Percentiles rank a stretch among this genome's conserved stretches.
Evolutionary conservation across 2,329 filamentous ascomycete species (phyloP).

Genomic region (Trichoderma sp.): DNA sequence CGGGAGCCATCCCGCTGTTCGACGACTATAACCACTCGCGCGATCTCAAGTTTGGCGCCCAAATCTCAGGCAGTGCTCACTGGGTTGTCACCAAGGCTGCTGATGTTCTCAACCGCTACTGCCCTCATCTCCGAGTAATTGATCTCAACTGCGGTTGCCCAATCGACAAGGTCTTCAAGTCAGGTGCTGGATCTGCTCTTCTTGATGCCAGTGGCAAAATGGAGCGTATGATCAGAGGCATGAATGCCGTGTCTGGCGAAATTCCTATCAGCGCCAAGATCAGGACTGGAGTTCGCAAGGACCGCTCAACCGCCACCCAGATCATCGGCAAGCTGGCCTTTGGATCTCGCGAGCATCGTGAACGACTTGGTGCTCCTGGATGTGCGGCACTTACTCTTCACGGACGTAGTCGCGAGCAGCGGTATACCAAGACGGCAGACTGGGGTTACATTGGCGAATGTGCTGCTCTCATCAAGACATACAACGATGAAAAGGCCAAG

Average conservation of each 20-base stretch:
- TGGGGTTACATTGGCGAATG: slow-evolving; percentile 95
- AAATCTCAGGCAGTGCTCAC: slow-evolving; percentile 90
- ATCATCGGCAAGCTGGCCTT: slow-evolving; percentile 81
- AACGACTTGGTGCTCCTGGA: slow-evolving; percentile 72
- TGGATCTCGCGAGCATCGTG: slow-evolving; percentile 71
- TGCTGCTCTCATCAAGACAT: slow-evolving; percentile 76
- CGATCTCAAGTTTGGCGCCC: slow-evolving; percentile 86
- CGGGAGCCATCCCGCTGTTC: slow-evolving; percentile 56
- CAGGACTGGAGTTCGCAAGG: slow-evolving; percentile 83
- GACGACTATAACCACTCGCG: slow-evolving; percentile 77
- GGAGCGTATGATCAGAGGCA: slow-evolving; percentile 92
- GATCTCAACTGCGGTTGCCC: slow-evolving; percentile 98
- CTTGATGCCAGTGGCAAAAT: slow-evolving; percentile 87
- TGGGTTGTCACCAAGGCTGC: slow-evolving; percentile 89
- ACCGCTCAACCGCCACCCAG: slow-evolving; percentile 75
- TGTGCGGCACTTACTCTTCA: slow-evolving; percentile 96
- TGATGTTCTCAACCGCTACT: slow-evolving; percentile 73
- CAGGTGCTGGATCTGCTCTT: slow-evolving; percentile 86
- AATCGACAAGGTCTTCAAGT: slow-evolving; percentile 88
- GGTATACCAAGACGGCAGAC: slow-evolving; percentile 89
- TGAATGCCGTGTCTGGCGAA: slow-evolving; percentile 90
- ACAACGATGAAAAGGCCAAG: slow-evolving; percentile 68
- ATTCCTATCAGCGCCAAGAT: slow-evolving; percentile 95
- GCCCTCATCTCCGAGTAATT: slow-evolving; percentile 84
- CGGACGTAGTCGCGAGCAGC: slow-evolving; percentile 88